Conservation (phyloP, 352 stramenopile genomes). For the Pythium vanterpoolii region DNA sequence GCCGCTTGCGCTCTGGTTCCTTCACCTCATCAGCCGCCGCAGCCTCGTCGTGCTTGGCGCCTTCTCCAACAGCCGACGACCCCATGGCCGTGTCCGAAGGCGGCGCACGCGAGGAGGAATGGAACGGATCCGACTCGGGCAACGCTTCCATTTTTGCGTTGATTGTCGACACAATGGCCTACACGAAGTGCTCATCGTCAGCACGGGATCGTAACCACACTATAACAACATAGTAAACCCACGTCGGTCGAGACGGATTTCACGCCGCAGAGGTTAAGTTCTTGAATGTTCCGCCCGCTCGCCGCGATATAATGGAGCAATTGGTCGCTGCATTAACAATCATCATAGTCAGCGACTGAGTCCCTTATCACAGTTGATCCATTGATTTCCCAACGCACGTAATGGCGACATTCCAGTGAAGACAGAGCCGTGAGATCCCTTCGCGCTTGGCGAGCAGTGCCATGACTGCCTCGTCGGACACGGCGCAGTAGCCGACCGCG, state of each 20-base stretch:
- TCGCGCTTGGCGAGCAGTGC: slow-evolving; percentile 82
- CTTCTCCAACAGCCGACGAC: slow-evolving; percentile 2
- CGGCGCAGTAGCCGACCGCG: slow-evolving; percentile 80
- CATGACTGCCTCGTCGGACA: slow-evolving; percentile 85
- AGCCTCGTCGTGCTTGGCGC: slow-evolving; percentile 22
- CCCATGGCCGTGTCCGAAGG: background rate
- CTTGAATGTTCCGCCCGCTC: slow-evolving; percentile 75
- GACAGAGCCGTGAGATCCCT: slow-evolving; percentile 63
- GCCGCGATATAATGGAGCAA: slow-evolving; percentile 72
- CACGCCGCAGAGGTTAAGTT: slow-evolving; percentile 85
- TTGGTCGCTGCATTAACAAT: slow-evolving; percentile 53
- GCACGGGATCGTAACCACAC: background rate
- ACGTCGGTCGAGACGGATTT: slow-evolving; percentile 84
- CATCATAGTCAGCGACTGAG: background rate
- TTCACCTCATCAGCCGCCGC: slow-evolving; percentile 30
- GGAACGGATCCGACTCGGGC: slow-evolving; percentile 28
- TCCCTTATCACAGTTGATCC: background rate
- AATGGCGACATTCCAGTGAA: slow-evolving; percentile 88
- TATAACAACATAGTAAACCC: background rate
- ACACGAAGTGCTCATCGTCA: background rate
- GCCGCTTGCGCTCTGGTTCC: slow-evolving; percentile 75
- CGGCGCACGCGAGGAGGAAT: background rate
- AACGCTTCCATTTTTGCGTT: slow-evolving; percentile 72
- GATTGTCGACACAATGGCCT: slow-evolving; percentile 73
- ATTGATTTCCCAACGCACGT: slow-evolving; percentile 40